Base-by-base conservation (phyloP, 306 rosid species). In the Cicer pinnatifidum region DNA sequence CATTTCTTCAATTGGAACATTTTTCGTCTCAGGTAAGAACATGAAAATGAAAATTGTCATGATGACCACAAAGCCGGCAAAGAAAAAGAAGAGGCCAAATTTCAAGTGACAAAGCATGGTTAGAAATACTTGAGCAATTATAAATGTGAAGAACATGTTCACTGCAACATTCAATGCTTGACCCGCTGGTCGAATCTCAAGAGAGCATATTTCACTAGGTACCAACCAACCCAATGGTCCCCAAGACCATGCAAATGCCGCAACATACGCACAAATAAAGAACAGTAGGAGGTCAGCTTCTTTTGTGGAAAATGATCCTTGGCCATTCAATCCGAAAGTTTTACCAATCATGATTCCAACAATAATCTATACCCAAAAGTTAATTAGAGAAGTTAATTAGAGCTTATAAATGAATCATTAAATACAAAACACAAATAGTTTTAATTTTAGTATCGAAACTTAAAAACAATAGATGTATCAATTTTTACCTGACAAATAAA, bases 221-320 rank as follows among this genome's bases (percentile, higher is more conserved):
- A 90, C 80, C 46, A 88, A 76, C 96, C 90, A 90, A 10, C 88
- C 89, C 13, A 90, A 43, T 9, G 89, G 92, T 0, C 91, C 92
- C 91, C 96, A 90, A 3, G 92, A 90, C 96, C 96, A 90, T 0
- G 92, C 91, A 12, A 79, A 90, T 45, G 85, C 91, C 15, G 92
- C 92, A 44, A 88, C 91, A 39, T 86, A 90, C 6, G 28, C 5
- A 37, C 92, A 90, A 5, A 90, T 83, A 16, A 90, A 75, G n/a
- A 80, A 7, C 64, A 88, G 13, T 2, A 86, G 73, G 1, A 81
- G 0, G 38, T 87, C 53, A 0, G 88, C 86, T 23, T 73, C 73
- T 0, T 1, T 68, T 37, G 7, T 38, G 17, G 52, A 9, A 37
- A 89, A 63, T n/a, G 79, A 16, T 52, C 94, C 94, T 16, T 79